Conservation (phyloP, 805 yeast species). For the Candida anglica region DNA sequence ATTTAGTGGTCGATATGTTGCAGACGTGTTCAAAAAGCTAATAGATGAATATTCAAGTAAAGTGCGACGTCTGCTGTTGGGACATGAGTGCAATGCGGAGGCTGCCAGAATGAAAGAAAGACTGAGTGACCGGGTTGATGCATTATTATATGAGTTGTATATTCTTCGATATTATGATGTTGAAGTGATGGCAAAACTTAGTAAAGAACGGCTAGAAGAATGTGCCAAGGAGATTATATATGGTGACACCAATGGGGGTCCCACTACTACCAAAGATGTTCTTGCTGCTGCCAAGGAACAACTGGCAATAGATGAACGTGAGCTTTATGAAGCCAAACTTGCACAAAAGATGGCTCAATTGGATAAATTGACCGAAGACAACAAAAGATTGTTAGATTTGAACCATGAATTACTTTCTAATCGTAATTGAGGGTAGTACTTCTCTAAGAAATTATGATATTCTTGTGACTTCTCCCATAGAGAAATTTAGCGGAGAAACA, state of each 20-base stretch:
- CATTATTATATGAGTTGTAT: slow-evolving; percentile 18
- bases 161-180: slow-evolving; percentile 16
- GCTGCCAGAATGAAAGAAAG: not conserved
- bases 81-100: not conserved
- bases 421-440: too few species aligned
- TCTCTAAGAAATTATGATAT: not conserved
- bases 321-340: slow-evolving; percentile 2
- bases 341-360: slow-evolving; percentile 6
- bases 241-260: slow-evolving; percentile 2
- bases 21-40: slow-evolving; percentile 14
- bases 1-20: slow-evolving; percentile 21
- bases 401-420: slow-evolving; percentile 27
- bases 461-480: too few species aligned
- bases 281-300: slow-evolving; percentile 3
- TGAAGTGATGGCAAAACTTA: slow-evolving; percentile 17
- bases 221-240: slow-evolving; percentile 1
- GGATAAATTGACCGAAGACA: slow-evolving; percentile 17
- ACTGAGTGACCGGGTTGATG: slow-evolving; percentile 6
- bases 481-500: too few species aligned
- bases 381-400: slow-evolving; percentile 25
- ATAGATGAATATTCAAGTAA: slow-evolving; percentile 10
- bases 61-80: not conserved
- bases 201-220: slow-evolving; percentile 16
- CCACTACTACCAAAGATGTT: not conserved
- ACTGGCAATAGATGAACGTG: slow-evolving; percentile 1